Base-by-base conservation (phyloP, 331 rosid species). In the Prunus yedoensis region DNA sequence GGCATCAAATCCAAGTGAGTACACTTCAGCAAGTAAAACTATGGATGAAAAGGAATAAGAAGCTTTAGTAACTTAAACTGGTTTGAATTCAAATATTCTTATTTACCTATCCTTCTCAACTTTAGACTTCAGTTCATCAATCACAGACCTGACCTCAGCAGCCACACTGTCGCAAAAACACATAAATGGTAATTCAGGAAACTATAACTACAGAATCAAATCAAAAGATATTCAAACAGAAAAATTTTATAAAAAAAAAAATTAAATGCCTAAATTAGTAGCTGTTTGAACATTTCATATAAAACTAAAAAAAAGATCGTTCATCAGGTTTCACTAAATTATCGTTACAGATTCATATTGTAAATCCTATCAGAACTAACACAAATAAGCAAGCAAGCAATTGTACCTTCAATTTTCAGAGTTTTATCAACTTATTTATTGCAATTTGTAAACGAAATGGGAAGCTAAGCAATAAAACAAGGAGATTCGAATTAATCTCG, bases 101-200 rank as follows among this genome's bases (percentile, higher is more conserved):
- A 62, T 58, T 53, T 89, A 94, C 97, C 99, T 92, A 59, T 94
- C 99, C 88, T 94, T 94, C 78, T 94, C 97, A 67, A 89, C 71
- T 86, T 94, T 94, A 52, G 90, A 78, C 84, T 84, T 91, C 89
- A 90, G 50, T 41, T 85, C 96, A 76, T 90, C 99, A 5, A 80
- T 89, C 74, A 30, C 75, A 74, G 92, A 82, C 80, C 89, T 91
- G 27, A 90, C 80, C 82, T 94, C 97, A 78, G 91, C 70, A 17
- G 89, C 89, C 85, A 92, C 99, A 84, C 97, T 94, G 80, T 74
- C 77, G 79, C 75, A 54, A 71, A 64, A 79, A 59, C 63, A 71
- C 23, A 69, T 5, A 49, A 10, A 28, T 1, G 51, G 28, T 49
- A 69, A 51, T 23, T 50, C 1, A 28, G 4, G 27, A 25, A 23